Percentiles rank a stretch among this genome's conserved stretches.
phyloP scores from a whole-genome alignment of 805 yeast species.

The Starmerella vaccinii region DNA sequence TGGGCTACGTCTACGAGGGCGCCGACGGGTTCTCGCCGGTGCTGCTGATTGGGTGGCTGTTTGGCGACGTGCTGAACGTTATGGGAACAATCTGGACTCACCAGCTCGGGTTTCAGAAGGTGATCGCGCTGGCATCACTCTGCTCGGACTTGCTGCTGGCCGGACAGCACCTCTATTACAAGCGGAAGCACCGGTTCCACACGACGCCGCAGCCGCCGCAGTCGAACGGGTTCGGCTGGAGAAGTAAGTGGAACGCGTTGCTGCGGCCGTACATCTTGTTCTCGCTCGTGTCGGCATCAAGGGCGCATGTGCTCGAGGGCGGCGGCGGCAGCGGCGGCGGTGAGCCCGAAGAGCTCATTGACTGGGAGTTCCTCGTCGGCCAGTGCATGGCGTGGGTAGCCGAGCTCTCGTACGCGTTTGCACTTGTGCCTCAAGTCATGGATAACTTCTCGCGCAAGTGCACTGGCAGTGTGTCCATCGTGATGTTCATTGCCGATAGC shows the following conservation, averaged over 20 bases:
- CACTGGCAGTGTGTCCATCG: constrained; percentile 34
- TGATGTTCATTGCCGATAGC: constrained; percentile 28
- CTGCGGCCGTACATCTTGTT: constrained; percentile 18
- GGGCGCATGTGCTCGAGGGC: constrained; percentile 8
- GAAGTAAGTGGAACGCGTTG: constrained; percentile 14
- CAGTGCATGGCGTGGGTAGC: constrained; percentile 25
- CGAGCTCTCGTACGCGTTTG: constrained; percentile 25
- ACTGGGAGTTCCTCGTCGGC: constrained; percentile 21
- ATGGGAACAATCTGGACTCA: constrained; percentile 28
- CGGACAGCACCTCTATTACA: constrained; percentile 26
- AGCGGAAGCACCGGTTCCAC: constrained; percentile 13
- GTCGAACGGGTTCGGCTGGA: background rate
- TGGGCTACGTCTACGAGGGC: constrained; percentile 24
- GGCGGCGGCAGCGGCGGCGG: too few relatives aligned
- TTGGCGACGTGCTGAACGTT: constrained; percentile 29
- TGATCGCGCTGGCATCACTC: constrained; percentile 25
- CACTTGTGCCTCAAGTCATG: constrained; percentile 36
- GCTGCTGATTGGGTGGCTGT: constrained; percentile 27
- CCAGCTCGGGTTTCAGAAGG: constrained; percentile 28
- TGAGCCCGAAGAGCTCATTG: constrained; percentile 9
- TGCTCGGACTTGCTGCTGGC: constrained; percentile 24
- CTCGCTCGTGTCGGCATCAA: constrained; percentile 18
- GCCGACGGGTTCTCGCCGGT: constrained; percentile 28
- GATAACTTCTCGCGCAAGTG: constrained; percentile 33
- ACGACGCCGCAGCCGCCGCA: constrained; percentile 7